Percentiles rank a stretch among this genome's conserved stretches.
Conservation (phyloP, 495 filamentous ascomycete species). For the Usnea hakonensis region DNA sequence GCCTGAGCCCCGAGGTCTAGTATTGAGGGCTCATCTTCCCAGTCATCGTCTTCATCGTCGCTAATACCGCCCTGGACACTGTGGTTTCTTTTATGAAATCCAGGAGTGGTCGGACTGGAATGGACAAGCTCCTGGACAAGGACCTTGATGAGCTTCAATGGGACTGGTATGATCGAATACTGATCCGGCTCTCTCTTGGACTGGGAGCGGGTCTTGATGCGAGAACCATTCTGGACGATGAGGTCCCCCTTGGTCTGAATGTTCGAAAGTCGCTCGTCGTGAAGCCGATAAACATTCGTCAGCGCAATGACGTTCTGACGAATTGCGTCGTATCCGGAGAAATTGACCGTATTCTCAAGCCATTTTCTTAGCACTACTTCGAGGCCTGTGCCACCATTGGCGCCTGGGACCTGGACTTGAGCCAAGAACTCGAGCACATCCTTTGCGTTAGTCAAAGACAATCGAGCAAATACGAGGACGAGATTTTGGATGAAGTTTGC, state of each 20-base stretch:
- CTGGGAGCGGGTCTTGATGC: conserved; percentile 88
- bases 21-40: conserved; percentile 79
- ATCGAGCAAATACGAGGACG: conserved; percentile 87
- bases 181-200: conserved; percentile 78
- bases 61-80: conserved; percentile 33
- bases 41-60: conserved; percentile 70
- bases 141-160: conserved; percentile 93
- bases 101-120: conserved; percentile 40
- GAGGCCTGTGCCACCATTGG: conserved; percentile 59
- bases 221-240: conserved; percentile 67
- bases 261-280: conserved; percentile 70
- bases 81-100: conserved; percentile 28
- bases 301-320: conserved; percentile 91
- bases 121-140: conserved; percentile 75
- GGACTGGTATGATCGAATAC: conserved; percentile 79
- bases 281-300: conserved; percentile 76
- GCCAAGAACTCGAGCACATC: conserved; percentile 90
- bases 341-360: conserved; percentile 93
- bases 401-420: conserved; percentile 62
- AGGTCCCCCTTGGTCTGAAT: conserved; percentile 88
- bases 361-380: conserved; percentile 87
- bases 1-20: conserved; percentile 63
- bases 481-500: conserved; percentile 85
- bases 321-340: conserved; percentile 94
- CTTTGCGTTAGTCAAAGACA: conserved; percentile 72